Percentiles rank a stretch among this genome's conserved stretches.
phyloP scores from a whole-genome alignment of 2,329 filamentous ascomycete species.

The Colletotrichum tropicicola region DNA sequence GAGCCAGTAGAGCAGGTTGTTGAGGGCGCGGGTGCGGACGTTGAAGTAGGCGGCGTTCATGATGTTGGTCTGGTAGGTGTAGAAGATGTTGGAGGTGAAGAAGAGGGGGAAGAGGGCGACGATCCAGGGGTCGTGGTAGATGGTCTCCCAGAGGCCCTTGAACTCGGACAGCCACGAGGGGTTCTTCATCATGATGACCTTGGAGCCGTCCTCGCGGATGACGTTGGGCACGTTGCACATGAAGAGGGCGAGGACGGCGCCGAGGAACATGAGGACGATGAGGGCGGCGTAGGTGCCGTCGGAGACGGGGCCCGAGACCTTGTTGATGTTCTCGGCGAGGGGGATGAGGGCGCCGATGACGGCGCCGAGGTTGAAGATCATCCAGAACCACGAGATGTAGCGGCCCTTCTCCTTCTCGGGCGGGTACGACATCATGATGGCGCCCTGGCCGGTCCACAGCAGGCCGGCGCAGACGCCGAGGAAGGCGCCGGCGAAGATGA shows the following conservation, averaged over 20 bases:
- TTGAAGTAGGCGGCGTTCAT: constrained; percentile 78
- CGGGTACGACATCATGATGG: constrained; percentile 92
- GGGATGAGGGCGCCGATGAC: constrained; percentile 85
- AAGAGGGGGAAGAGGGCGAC: constrained; percentile 84
- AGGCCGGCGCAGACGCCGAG: constrained; percentile 83
- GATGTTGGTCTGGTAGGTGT: constrained; percentile 77
- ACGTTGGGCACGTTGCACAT: constrained; percentile 78
- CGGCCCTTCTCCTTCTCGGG: constrained; percentile 83
- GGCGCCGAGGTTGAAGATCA: constrained; percentile 92
- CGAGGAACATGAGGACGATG: constrained; percentile 81
- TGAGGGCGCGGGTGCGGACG: constrained; percentile 78
- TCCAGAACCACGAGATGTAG: constrained; percentile 93
- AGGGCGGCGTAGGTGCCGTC: constrained; percentile 91
- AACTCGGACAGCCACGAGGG: constrained; percentile 87
- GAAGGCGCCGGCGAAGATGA: constrained; percentile 79
- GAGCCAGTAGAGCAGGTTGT: constrained; percentile 81
- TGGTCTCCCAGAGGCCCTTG: constrained; percentile 76
- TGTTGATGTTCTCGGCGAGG: constrained; percentile 77
- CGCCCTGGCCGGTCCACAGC: constrained; percentile 84
- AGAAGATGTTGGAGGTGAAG: constrained; percentile 85
- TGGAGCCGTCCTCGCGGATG: constrained; percentile 79
- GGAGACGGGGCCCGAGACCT: constrained; percentile 59
- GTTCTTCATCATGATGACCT: constrained; percentile 89
- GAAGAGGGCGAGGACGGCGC: constrained; percentile 74
- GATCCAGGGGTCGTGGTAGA: constrained; percentile 77